Evolutionary conservation across 208 protist species (phyloP), one percentile per base, ranked within the genome.

Genomic region (Acanthamoeba royreba): DNA sequence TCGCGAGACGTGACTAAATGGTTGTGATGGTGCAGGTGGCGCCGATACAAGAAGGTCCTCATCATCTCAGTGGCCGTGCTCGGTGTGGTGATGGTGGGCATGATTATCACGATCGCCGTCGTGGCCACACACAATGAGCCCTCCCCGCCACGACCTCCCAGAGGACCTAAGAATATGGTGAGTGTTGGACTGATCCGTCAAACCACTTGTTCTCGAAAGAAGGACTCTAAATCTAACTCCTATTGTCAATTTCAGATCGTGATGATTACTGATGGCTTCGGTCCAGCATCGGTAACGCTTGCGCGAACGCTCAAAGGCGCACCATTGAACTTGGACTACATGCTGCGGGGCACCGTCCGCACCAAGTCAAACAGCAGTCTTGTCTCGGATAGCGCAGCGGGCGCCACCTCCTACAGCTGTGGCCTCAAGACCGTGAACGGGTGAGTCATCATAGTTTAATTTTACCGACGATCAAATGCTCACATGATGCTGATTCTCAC

Each of bases 241-340:
- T 28, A 35, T 25, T 5, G 11, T 66, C 11, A 17, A 66, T 66
- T 55, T 17, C 45, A 89, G 46, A 92, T 94, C 1, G 55, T 95
- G 17, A 88, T 96, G 79, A 83, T 96, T 31, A 92, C 94, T 9
- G 95, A 96, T 91, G 95, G 95, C 25, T 95, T 96, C 52, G 95
- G 95, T 38, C 90, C 91, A 4, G 89, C 94, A 9, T 17, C 72
- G 2, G n/a, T 92, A 0, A 95, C 94, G 22, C 35, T 55, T 25
- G 91, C 43, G 7, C n/a, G n/a, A 8, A 87, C 40, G 38, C 33
- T 38, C 58, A 35, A 46, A 22, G 52, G 45, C 7, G 87, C 66
- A n/a, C 35, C 81, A 0, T 42, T 96, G 42, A 22, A 93, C 28
- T 61, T 96, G 9, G 95, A 96, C 45, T 22, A 15, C 9, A 93